phyloP scores from a whole-genome alignment of 495 filamentous ascomycete genomes.

The Neurospora cerealis region DNA sequence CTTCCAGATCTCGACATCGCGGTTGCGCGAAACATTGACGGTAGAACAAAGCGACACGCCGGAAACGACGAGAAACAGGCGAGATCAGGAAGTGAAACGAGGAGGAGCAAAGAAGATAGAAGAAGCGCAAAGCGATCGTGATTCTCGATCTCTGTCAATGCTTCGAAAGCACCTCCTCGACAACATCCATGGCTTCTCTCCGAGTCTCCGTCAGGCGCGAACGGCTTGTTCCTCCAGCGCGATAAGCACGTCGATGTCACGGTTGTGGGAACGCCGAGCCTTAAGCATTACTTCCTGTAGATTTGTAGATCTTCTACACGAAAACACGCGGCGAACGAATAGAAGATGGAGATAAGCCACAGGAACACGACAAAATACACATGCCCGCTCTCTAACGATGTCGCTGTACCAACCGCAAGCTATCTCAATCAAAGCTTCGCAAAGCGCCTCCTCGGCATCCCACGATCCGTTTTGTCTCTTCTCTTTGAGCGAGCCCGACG shows the following conservation, averaged over 20 bases:
- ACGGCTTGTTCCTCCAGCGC: not conserved
- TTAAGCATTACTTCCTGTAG: not conserved
- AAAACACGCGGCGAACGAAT: too few species aligned
- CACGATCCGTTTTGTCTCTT: not conserved
- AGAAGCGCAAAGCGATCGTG: not conserved
- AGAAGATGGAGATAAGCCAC: too few species aligned
- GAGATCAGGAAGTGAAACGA: not conserved
- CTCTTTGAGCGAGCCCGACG: not conserved
- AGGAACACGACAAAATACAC: accelerated
- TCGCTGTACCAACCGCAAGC: not conserved
- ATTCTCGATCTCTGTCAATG: not conserved
- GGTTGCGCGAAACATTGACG: accelerated
- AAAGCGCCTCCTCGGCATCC: not conserved
- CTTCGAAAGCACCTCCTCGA: not conserved
- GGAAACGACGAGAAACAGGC: not conserved
- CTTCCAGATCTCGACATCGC: not conserved
- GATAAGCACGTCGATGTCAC: not conserved
- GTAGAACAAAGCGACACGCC: not conserved
- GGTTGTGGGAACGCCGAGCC: not conserved
- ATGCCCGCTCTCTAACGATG: not conserved
- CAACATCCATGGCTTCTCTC: not conserved
- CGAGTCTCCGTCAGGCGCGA: not conserved
- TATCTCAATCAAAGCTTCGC: not conserved
- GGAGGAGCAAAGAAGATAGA: not conserved
- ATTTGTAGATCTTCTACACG: not conserved